Conservation (phyloP, 1,284 basidiomycete genomes). For the Thecaphora thlaspeos region DNA sequence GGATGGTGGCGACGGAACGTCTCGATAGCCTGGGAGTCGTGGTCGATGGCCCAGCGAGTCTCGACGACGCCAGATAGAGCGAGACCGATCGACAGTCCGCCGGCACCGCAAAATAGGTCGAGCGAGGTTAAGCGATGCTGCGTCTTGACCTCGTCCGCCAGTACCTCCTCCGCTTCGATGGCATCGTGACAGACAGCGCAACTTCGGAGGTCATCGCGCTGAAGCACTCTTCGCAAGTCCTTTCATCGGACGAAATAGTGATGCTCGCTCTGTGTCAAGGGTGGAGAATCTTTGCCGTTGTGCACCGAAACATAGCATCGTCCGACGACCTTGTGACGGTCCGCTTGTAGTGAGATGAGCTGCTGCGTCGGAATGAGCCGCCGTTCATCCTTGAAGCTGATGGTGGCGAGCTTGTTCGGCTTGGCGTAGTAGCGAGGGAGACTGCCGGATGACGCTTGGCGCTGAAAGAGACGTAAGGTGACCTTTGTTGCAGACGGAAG, state of each 20-base stretch:
- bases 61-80: conserved; percentile 23
- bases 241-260: background rate
- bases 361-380: conserved; percentile 5
- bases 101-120: conserved; percentile 29
- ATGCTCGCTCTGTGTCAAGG: background rate
- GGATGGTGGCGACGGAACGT: conserved; percentile 25
- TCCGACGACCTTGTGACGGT: conserved; percentile 2
- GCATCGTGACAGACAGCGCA: conserved; percentile 3
- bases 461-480: conserved; percentile 4
- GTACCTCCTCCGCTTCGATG: background rate
- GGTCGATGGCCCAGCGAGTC: conserved; percentile 18
- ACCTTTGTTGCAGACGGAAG: conserved; percentile 4
- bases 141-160: background rate
- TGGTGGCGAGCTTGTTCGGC: conserved; percentile 8
- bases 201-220: background rate
- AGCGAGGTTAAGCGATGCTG: conserved; percentile 1
- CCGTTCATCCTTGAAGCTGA: conserved; percentile 15
- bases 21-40: conserved; percentile 5
- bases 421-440: background rate
- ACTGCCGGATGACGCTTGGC: background rate
- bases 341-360: background rate
- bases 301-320: conserved; percentile 10
- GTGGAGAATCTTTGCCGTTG: background rate
- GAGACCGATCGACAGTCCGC: conserved; percentile 24
- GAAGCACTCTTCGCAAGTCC: background rate